Evolutionary conservation across 306 rosid species (phyloP), one percentile per base, ranked within the genome.

Genomic region (Medicago arabica): DNA sequence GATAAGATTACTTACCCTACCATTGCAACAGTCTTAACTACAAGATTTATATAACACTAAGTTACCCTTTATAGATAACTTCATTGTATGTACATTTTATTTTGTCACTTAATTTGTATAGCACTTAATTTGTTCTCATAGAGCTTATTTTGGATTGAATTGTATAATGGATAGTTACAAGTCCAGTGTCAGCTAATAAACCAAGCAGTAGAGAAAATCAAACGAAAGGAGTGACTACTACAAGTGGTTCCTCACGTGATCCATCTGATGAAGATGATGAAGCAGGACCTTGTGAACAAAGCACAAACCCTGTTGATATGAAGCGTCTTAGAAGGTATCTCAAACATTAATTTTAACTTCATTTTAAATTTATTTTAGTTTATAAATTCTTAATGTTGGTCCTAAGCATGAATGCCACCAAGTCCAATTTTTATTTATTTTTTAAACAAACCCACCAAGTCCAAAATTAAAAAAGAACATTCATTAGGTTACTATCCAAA

Each of bases 241-340:
- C 88, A 19, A 89, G 97, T 71, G 96, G 93, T 61, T 90, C 97
- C 31, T 91, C 97, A 23, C 72, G 72, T 53, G 98, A 95, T 1
- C 92, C 71, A 15, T 92, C 98, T 11, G 96, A 92, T 54, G 99
- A 88, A 43, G 93, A 89, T 71, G 93, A 93, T 67, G 97, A 85
- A 85, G 85, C 83, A 15, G 96, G 89, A 23, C 83, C 86, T 13
- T 89, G 83, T 85, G 93, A 87, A 62, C 88, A 89, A 44, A 85
- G 96, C 85, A 88, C 88, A 3, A 82, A 84, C 53, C 86, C 92
- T 47, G 15, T 47, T 67, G 81, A 85, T 43, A 19, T 77, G 19
- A 93, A 90, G 84, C 96, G 91, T 60, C 71, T 83, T 39, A 87
- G 93, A 81, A 92, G 99, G 99, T 95, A 67, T 61, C 8, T 57